Base-by-base conservation (phyloP, 2,329 filamentous ascomycete genomes). In the Capronia coronata region DNA sequence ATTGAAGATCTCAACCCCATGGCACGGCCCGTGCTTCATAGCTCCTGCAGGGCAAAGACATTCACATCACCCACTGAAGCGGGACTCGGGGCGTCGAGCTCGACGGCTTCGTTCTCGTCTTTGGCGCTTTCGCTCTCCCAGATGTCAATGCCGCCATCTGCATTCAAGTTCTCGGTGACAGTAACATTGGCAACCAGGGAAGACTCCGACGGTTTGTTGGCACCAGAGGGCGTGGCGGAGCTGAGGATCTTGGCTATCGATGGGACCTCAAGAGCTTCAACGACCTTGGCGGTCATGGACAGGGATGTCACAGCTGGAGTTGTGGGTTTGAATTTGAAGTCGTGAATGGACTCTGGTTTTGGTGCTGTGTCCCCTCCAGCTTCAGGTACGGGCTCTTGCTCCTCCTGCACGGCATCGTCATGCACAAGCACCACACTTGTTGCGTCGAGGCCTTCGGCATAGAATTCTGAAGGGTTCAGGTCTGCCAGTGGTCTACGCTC, bases 41-140 rank as follows among this genome's bases (percentile, higher is more conserved):
- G 42, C 35, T 59, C 56, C 40, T 55, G 52, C 23, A 59, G 39
- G 14, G 50, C 53, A 42, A 54, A 59, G 23, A 54, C 48, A 27
- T 43, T 54, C 38, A 58, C 40, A 14, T 55, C 55, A 16, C 52
- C 57, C 42, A 51, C 21, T 2, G 38, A 46, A n/a, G 32, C 13
- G 2, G 43, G 51, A 29, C 37, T 46, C 21, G 39, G 18, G 14
- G 27, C 19, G 10, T 51, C 37, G 27, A 44, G 43, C 2, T 56
- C 49, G 4, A 37, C 27, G 18, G 49, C 48, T 46, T 60, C 56
- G 14, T 62, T 61, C 48, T 69, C 82, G 41, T 80, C 83, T 56
- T 79, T 78, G 21, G 76, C 75, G 64, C 80, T 85, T 21, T 74
- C 76, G 62, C 82, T 86, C 66, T 86, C 83, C 82, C 83, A 86